Evolutionary conservation across 148 eudicot genomes (phyloP).

Genomic region (Rhododendron williamsianum): DNA sequence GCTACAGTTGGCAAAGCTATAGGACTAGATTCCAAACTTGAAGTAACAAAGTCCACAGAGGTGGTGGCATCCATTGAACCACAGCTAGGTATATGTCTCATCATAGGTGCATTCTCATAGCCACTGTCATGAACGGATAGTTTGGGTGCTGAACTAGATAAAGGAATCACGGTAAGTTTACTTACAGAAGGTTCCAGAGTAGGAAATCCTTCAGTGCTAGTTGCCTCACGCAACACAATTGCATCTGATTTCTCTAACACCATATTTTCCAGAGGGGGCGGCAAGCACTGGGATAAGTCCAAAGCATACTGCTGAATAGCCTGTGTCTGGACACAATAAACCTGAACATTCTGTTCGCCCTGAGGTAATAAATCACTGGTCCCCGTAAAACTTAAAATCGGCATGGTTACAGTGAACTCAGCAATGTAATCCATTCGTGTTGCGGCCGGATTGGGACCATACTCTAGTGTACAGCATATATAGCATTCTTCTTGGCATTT

Average conservation of each 20-base stretch:
- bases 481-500: constrained; percentile 94
- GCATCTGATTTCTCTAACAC: constrained; percentile 63
- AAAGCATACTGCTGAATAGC: constrained; percentile 99
- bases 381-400: constrained; percentile 92
- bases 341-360: constrained; percentile 78
- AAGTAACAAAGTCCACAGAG: constrained; percentile 30
- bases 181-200: constrained; percentile 44
- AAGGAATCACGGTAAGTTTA: constrained; percentile 44
- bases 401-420: constrained; percentile 98
- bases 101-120: constrained; percentile 36
- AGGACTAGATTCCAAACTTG: constrained; percentile 40
- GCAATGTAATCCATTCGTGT: constrained; percentile 93
- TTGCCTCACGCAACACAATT: constrained; percentile 45
- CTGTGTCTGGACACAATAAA: constrained; percentile 97
- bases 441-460: constrained; percentile 68
- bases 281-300: constrained; percentile 88
- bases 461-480: constrained; percentile 93
- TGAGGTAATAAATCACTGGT: constrained; percentile 72
- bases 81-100: constrained; percentile 38
- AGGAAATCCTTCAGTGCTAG: constrained; percentile 35
- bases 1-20: constrained; percentile 34
- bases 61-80: constrained; percentile 35
- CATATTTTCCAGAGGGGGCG: constrained; percentile 60
- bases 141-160: constrained; percentile 43
- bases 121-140: constrained; percentile 22